A percentile compares a stretch with the other conserved stretches of the same genome.
Conservation (phyloP, 1,284 basidiomycete species). For the Ganoderma leucocontextum region DNA sequence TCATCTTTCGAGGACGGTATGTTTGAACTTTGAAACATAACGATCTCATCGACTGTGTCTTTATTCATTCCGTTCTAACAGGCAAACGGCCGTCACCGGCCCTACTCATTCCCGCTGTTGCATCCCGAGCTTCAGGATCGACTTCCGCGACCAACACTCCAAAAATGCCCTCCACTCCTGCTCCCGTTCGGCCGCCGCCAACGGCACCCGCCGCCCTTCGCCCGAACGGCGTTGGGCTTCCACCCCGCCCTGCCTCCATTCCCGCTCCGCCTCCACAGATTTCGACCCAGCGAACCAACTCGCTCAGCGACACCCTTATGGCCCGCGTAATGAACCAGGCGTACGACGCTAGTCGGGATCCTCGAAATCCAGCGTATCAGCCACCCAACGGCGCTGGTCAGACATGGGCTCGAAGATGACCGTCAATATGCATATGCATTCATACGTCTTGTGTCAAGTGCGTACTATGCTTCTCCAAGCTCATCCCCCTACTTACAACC, state of each 20-base stretch:
- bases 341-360: constrained; percentile 15
- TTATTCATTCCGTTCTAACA: neutral
- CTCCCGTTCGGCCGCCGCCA: constrained; percentile 8
- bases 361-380: constrained; percentile 9
- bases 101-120: neutral
- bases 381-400: neutral
- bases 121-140: neutral
- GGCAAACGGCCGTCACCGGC: neutral
- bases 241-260: neutral
- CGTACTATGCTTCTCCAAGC: neutral
- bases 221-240: neutral
- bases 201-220: constrained; percentile 16
- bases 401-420: constrained; percentile 7
- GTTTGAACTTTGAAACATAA: neutral
- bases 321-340: constrained; percentile 6
- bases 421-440: neutral
- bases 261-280: constrained; percentile 6
- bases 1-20: neutral
- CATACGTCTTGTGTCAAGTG: neutral
- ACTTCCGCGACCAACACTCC: neutral
- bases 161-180: neutral
- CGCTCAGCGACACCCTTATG: constrained; percentile 13
- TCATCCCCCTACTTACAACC: neutral
- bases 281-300: constrained; percentile 7
- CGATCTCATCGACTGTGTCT: neutral